phyloP scores from a whole-genome alignment of 331 rosid species.

The Rhamnella rubrinervis region DNA sequence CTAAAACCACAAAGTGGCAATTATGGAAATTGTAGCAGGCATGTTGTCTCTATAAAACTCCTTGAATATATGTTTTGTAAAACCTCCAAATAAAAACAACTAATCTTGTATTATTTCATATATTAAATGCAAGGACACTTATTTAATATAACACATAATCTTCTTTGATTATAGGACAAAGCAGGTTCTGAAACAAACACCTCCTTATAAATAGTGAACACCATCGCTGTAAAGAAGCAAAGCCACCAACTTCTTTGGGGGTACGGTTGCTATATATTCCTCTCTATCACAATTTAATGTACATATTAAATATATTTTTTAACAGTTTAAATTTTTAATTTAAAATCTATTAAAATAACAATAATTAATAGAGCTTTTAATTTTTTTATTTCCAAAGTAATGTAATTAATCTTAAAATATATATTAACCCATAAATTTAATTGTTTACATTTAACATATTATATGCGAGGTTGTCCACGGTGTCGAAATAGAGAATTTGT shows the following conservation, averaged over 20 bases:
- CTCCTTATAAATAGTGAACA: slow-evolving; percentile 4
- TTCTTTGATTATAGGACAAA: slow-evolving; percentile 6
- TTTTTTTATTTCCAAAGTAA: too few relatives aligned
- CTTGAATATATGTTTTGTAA: slow-evolving; percentile 6
- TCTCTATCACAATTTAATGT: too few relatives aligned
- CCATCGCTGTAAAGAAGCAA: slow-evolving; percentile 39
- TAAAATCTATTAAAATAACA: too few relatives aligned
- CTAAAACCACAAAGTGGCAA: not conserved
- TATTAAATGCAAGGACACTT: not conserved
- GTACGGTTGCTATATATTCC: not conserved
- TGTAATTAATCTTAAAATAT: too few relatives aligned
- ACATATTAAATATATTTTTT: too few relatives aligned
- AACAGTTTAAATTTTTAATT: too few relatives aligned
- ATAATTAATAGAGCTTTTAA: too few relatives aligned
- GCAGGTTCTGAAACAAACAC: not conserved
- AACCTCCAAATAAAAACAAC: slow-evolving; percentile 9
- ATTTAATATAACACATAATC: not conserved
- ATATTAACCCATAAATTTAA: too few relatives aligned
- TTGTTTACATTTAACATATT: too few relatives aligned
- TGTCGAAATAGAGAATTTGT: too few relatives aligned
- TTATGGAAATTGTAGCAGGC: not conserved
- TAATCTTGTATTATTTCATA: too few relatives aligned
- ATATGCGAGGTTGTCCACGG: too few relatives aligned
- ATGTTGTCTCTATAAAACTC: not conserved
- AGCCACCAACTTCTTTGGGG: slow-evolving; percentile 8